Evolutionary conservation across 805 yeast species (phyloP).

Genomic region (Ogataea nitratoaversa): DNA sequence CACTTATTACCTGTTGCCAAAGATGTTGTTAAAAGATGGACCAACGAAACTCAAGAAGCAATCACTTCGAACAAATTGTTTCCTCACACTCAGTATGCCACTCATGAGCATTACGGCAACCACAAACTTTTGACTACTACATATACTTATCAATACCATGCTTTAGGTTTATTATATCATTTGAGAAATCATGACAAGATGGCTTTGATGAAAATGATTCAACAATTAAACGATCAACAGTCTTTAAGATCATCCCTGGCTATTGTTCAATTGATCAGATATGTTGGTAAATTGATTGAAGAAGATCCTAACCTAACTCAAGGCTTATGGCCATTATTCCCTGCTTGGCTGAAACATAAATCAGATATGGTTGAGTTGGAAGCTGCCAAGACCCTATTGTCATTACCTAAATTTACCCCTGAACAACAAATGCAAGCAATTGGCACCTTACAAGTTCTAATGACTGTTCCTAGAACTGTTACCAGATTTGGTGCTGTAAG

Average conservation of each 20-base stretch:
- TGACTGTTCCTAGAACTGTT: slow-evolving; percentile 85
- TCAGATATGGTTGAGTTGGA: slow-evolving; percentile 89
- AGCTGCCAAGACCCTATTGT: slow-evolving; percentile 73
- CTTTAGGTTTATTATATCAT: slow-evolving; percentile 84
- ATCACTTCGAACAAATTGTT: slow-evolving; percentile 57
- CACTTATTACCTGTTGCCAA: slow-evolving; percentile 85
- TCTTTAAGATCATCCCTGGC: slow-evolving; percentile 78
- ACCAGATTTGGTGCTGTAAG: slow-evolving; percentile 93
- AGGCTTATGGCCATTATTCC: slow-evolving; percentile 60
- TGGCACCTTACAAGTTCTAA: slow-evolving; percentile 65
- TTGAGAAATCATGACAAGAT: slow-evolving; percentile 87
- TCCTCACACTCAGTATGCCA: slow-evolving; percentile 44
- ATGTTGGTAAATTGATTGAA: slow-evolving; percentile 63
- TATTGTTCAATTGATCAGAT: slow-evolving; percentile 77
- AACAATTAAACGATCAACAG: slow-evolving; percentile 59
- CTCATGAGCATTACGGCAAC: slow-evolving; percentile 53
- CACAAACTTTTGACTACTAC: slow-evolving; percentile 63
- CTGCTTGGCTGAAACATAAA: slow-evolving; percentile 70
- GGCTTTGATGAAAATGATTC: slow-evolving; percentile 88
- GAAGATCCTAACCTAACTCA: slow-evolving; percentile 67
- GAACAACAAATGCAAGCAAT: slow-evolving; percentile 71
- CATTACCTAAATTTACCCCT: slow-evolving; percentile 50
- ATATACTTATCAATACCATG: slow-evolving; percentile 90
- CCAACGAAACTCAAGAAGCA: slow-evolving; percentile 93
- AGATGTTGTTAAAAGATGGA: slow-evolving; percentile 89